phyloP scores from a whole-genome alignment of 1,284 basidiomycete genomes.

The Trametes hirsuta region DNA sequence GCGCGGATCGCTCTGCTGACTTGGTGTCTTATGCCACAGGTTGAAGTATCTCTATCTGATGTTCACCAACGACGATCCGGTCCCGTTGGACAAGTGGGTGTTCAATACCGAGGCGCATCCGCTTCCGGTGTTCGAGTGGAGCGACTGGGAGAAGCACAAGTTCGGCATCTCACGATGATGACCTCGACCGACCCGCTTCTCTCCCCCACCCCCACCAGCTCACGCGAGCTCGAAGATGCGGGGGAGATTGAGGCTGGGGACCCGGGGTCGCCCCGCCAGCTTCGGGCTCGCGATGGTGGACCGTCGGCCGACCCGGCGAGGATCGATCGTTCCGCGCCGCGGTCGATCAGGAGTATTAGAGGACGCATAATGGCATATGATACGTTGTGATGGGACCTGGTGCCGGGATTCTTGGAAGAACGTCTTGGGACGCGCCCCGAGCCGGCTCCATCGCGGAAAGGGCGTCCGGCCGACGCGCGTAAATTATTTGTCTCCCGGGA shows the following conservation, averaged over 20 bases:
- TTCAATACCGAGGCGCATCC: constrained; percentile 87
- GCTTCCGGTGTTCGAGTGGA: constrained; percentile 72
- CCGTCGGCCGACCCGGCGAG: not conserved
- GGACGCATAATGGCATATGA: constrained; percentile 14
- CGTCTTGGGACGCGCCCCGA: not conserved
- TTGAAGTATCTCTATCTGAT: constrained; percentile 71
- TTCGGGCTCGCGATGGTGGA: not conserved
- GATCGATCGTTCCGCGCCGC: not conserved
- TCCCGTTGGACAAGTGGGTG: constrained; percentile 75
- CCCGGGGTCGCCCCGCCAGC: no score
- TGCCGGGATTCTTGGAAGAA: constrained; percentile 8
- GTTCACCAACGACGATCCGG: constrained; percentile 55
- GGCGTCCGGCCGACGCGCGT: constrained; percentile 9
- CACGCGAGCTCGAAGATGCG: no score
- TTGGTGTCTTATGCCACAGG: constrained; percentile 32
- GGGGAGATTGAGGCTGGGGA: no score
- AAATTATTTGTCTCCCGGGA: constrained; percentile 10
- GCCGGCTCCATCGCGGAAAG: constrained; percentile 8
- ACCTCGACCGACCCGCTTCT: not conserved
- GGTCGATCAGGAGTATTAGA: constrained; percentile 12
- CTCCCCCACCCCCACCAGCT: not conserved
- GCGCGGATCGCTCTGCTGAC: not conserved
- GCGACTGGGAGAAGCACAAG: constrained; percentile 34
- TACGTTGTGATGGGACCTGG: constrained; percentile 18
- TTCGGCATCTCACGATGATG: constrained; percentile 24